These are phyloP conservation scores for Yarrowia sp. DNA, from an alignment of 805 yeast genomes.

Conservation along the genomic window DNA sequence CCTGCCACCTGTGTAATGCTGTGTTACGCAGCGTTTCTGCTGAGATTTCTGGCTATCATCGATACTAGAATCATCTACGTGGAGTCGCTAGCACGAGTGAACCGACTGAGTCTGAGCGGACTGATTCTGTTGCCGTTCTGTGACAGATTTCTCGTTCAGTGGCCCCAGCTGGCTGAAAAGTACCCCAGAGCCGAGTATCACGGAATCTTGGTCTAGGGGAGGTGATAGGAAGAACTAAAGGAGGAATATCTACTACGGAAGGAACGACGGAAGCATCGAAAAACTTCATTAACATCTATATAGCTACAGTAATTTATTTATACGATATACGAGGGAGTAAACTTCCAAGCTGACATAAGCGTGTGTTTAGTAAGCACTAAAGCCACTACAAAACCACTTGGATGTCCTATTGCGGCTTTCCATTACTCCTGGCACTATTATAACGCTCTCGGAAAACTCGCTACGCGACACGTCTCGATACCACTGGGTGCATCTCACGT, in stretches of 20 bases:
- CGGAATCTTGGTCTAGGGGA: constrained; percentile 70
- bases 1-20: constrained; percentile 84
- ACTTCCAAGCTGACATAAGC: neutral
- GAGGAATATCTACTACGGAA: too few species aligned
- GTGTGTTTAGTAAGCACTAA: too few species aligned
- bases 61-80: constrained; percentile 72
- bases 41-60: constrained; percentile 51
- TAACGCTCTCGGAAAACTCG: too few species aligned
- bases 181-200: constrained; percentile 72
- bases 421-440: too few species aligned
- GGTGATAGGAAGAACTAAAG: too few species aligned
- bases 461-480: too few species aligned
- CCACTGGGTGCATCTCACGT: neutral
- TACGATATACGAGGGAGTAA: neutral
- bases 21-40: constrained; percentile 61
- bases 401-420: too few species aligned
- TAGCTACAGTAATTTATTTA: constrained; percentile 2
- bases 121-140: constrained; percentile 69
- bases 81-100: constrained; percentile 87
- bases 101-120: constrained; percentile 78
- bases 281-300: too few species aligned
- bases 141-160: constrained; percentile 86
- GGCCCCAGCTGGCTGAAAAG: constrained; percentile 66
- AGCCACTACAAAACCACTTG: too few species aligned
- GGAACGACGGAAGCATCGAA: too few species aligned